phyloP scores from a whole-genome alignment of 2,329 filamentous ascomycete species.

The Diatrype stigma region DNA sequence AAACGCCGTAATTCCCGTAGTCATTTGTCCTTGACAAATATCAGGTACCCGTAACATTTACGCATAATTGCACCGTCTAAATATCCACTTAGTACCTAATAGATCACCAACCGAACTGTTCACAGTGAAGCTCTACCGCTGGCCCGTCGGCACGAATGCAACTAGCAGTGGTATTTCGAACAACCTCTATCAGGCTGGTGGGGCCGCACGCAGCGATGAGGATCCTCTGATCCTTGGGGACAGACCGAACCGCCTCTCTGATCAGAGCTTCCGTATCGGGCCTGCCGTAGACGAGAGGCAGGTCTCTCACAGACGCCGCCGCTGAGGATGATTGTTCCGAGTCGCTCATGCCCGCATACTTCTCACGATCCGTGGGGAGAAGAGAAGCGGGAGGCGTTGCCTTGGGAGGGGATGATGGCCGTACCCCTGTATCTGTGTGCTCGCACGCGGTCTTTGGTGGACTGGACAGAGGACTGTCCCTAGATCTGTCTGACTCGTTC shows the following conservation, averaged over 20 bases:
- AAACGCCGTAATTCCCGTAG: too few species aligned
- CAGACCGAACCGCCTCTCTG: constrained; percentile 30
- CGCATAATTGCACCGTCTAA: neutral
- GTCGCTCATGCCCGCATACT: constrained; percentile 9
- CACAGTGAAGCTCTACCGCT: constrained; percentile 47
- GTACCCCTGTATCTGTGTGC: constrained; percentile 10
- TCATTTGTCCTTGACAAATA: too few species aligned
- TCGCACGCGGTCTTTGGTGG: constrained; percentile 8
- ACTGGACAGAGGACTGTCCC: constrained; percentile 2
- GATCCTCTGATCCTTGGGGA: constrained; percentile 32
- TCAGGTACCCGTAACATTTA: neutral
- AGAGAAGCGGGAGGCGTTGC: too few species aligned
- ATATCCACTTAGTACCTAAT: too few species aligned
- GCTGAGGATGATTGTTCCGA: constrained; percentile 8
- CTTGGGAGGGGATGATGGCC: constrained; percentile 8
- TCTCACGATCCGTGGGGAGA: constrained; percentile 20
- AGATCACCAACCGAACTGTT: constrained; percentile 44
- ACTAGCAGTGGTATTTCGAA: constrained; percentile 40
- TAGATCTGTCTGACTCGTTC: constrained; percentile 10
- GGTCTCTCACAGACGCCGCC: constrained; percentile 11
- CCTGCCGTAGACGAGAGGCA: constrained; percentile 33
- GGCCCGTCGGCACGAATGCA: constrained; percentile 41
- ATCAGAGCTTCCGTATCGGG: constrained; percentile 38
- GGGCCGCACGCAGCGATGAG: constrained; percentile 47
- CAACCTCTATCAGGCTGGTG: constrained; percentile 37